Evolutionary conservation across 768 basidiomycete genomes (phyloP), one percentile per base, ranked within the genome.

Genomic region (Rhizopogon vulgaris): DNA sequence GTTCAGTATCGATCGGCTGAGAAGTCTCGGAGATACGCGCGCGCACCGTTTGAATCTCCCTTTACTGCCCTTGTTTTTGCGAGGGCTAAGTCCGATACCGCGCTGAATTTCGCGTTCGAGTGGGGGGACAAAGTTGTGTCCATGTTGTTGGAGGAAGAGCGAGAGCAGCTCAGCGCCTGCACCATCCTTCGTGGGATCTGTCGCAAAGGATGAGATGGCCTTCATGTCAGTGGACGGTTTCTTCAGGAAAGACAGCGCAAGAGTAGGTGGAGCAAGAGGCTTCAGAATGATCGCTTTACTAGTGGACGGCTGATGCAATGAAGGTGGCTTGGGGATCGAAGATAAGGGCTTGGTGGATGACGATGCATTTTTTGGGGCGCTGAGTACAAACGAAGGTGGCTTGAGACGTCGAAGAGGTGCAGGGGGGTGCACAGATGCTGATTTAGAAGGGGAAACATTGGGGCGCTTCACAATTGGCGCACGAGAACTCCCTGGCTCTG

Each of bases 51-150:
- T 46, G 39, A 77, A 77, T 56, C 74, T 80, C 28, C 67, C 71
- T 60, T 73, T 76, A 14, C 69, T 70, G 43, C 69, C 71, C 36
- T 67, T 67, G 18, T 66, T 66, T 65, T 84, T 85, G 56, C 79
- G 73, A 0, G 84, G 84, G 63, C 82, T 85, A 49, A 82, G 58
- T 53, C 73, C 73, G 37, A 85, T 58, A 1, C 81, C 83, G n/a
- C 80, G 73, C 10, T 69, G 68, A 1, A 71, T 60, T 56, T 77
- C 72, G 2, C 60, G 62, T 41, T 73, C 70, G 14, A 66, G 63
- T 25, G 63, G 56, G 7, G 71, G 69, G 2, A 60, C 71, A 63
- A 57, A 75, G 49, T 43, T 70, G 52, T 62, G 62, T 0, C 66
- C 67, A 37, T 78, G 69, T 55, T 81, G 76, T 46, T 74, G 76